Conservation (phyloP, 2,329 filamentous ascomycete species). For the Pseudohalonectria lignicola region DNA sequence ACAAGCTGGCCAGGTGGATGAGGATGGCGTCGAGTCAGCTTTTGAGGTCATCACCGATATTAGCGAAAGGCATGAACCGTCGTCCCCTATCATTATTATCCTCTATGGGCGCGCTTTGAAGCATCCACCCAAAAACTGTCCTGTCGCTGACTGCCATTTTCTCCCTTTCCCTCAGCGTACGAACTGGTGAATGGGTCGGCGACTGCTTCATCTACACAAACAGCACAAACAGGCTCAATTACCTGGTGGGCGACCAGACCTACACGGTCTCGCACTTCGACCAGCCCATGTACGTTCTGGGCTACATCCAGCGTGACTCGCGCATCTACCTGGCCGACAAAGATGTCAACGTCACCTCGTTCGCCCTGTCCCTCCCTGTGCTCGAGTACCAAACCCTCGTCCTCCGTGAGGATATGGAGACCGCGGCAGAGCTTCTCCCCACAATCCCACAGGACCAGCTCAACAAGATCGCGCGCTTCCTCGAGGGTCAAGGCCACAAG, state of each 20-base stretch:
- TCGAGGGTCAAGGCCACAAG: slow-evolving; percentile 95
- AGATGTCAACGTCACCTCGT: slow-evolving; percentile 85
- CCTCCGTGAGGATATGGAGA: slow-evolving; percentile 84
- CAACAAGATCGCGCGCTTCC: slow-evolving; percentile 95
- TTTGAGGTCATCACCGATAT: slow-evolving; percentile 96
- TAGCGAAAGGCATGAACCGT: slow-evolving; percentile 79
- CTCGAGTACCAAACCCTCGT: slow-evolving; percentile 97
- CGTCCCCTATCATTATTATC: too few relatives aligned
- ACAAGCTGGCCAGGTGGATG: slow-evolving; percentile 72
- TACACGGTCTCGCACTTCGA: slow-evolving; percentile 98
- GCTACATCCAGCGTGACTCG: slow-evolving; percentile 92
- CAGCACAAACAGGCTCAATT: slow-evolving; percentile 91
- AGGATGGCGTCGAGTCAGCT: slow-evolving; percentile 87
- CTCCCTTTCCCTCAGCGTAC: slow-evolving; percentile 50
- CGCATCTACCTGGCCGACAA: slow-evolving; percentile 93
- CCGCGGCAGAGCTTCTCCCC: slow-evolving; percentile 72
- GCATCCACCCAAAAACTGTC: too few relatives aligned
- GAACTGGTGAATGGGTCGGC: slow-evolving; percentile 94
- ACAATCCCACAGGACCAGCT: slow-evolving; percentile 86
- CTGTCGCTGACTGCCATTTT: too few relatives aligned
- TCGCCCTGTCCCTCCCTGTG: slow-evolving; percentile 80
- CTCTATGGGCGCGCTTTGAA: too few relatives aligned
- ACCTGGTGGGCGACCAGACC: slow-evolving; percentile 93
- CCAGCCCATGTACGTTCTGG: slow-evolving; percentile 85
- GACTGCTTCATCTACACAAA: slow-evolving; percentile 99